Evolutionary conservation across 2,329 filamentous ascomycete genomes (phyloP).

Genomic region (Ophiostoma novo-ulmi): DNA sequence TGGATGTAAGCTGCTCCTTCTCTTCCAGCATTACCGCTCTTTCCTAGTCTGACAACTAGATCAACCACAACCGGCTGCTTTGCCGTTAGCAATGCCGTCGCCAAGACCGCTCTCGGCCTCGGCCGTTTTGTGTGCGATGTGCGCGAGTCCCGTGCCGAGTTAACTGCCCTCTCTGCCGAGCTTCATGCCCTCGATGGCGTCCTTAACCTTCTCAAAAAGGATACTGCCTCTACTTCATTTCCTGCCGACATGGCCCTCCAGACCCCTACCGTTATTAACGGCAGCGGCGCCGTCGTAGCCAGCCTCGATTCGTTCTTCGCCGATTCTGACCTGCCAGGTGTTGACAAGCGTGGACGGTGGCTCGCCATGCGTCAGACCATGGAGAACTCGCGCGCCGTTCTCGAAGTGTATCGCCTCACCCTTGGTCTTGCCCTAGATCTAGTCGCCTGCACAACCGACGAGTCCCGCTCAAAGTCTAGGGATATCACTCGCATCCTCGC

Average conservation of each 20-base stretch:
- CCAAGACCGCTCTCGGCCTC: constrained; percentile 34
- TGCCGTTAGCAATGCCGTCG: constrained; percentile 35
- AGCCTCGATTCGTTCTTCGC: constrained; percentile 36
- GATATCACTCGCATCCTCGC: constrained; percentile 36
- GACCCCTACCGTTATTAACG: constrained; percentile 36
- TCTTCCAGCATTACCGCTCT: background rate
- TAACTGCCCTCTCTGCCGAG: constrained; percentile 39
- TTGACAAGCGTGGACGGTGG: constrained; percentile 37
- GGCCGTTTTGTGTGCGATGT: constrained; percentile 39
- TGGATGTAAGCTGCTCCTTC: constrained; percentile 21
- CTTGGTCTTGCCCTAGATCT: constrained; percentile 41
- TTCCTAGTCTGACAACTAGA: constrained; percentile 2
- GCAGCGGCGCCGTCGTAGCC: constrained; percentile 36
- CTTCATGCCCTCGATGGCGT: constrained; percentile 40
- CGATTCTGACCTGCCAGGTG: constrained; percentile 27
- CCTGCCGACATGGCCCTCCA: constrained; percentile 36
- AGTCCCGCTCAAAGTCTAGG: constrained; percentile 26
- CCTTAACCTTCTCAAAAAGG: constrained; percentile 38
- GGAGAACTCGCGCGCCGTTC: constrained; percentile 33
- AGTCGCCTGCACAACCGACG: constrained; percentile 33
- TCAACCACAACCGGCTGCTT: constrained; percentile 34
- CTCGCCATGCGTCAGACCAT: constrained; percentile 34
- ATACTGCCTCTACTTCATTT: constrained; percentile 33
- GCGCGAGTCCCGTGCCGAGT: constrained; percentile 39
- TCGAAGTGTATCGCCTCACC: constrained; percentile 39